phyloP scores from a whole-genome alignment of 2,329 filamentous ascomycete species.

The Macrophomina pseudophaseolina region DNA sequence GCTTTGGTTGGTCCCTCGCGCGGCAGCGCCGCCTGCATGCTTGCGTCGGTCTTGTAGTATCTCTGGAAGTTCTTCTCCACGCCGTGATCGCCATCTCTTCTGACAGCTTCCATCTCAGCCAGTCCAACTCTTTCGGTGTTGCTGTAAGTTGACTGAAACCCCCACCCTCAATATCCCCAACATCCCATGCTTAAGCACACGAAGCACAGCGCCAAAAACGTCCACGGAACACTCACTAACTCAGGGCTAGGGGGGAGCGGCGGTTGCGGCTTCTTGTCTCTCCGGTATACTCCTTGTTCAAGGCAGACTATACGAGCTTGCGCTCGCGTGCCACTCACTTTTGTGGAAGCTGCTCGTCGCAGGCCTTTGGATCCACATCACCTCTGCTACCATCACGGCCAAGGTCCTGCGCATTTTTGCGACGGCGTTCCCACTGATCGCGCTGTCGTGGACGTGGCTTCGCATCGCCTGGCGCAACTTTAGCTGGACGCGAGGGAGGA shows the following conservation, averaged over 20 bases:
- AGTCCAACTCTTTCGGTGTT: neutral
- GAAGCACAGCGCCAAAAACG: neutral
- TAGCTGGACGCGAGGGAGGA: neutral
- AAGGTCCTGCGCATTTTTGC: neutral
- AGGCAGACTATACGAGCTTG: neutral
- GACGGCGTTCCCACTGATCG: neutral
- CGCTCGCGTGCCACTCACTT: neutral
- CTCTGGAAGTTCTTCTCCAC: neutral
- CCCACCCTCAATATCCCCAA: no score
- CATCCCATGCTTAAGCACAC: neutral
- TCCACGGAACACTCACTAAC: neutral
- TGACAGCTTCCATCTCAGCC: neutral
- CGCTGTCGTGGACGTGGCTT: neutral
- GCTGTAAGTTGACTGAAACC: neutral
- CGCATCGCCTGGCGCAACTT: neutral
- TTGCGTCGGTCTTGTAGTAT: neutral
- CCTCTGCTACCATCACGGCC: neutral
- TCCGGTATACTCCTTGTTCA: neutral
- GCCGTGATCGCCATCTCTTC: neutral
- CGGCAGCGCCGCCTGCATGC: neutral
- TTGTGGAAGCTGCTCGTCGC: neutral
- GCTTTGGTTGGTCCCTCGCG: neutral
- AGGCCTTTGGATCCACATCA: neutral
- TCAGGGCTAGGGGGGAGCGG: neutral
- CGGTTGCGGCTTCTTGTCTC: neutral